Conservation (phyloP, 805 yeast species). For the Pichia scutulata region DNA sequence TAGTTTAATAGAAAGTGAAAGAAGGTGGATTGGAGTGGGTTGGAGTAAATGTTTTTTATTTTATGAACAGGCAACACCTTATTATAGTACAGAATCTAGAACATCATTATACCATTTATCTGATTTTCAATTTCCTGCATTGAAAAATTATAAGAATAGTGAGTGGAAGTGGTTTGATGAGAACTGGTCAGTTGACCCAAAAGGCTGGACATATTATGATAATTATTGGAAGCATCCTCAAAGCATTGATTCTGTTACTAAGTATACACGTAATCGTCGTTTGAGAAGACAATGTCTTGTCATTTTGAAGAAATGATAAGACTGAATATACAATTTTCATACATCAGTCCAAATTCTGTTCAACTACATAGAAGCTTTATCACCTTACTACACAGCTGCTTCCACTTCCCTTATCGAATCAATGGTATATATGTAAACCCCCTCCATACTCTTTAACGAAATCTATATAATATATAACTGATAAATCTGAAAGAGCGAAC, state of each 20-base stretch:
- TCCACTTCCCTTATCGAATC: too few relatives aligned
- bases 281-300: constrained; percentile 35
- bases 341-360: too few relatives aligned
- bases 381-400: too few relatives aligned
- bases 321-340: too few relatives aligned
- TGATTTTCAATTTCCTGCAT: constrained; percentile 40
- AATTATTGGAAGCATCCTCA: constrained; percentile 40
- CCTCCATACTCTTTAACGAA: too few relatives aligned
- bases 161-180: constrained; percentile 55
- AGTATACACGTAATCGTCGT: constrained; percentile 44
- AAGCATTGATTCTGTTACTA: constrained; percentile 37
- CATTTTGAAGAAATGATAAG: background rate
- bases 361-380: too few relatives aligned
- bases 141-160: constrained; percentile 30
- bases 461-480: background rate
- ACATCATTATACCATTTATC: constrained; percentile 25
- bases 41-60: constrained; percentile 48
- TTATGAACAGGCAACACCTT: constrained; percentile 39
- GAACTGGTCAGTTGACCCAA: constrained; percentile 41
- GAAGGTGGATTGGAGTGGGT: constrained; percentile 57
- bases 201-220: constrained; percentile 52
- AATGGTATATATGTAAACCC: too few relatives aligned
- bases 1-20: constrained; percentile 46
- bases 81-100: constrained; percentile 35
- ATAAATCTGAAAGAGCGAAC: background rate